A percentile compares a stretch with the other conserved stretches of the same genome.
These are phyloP conservation scores for Dimargaris verticillata DNA, from an alignment of 192 early-diverging fungal species.

Conservation along the genomic window DNA sequence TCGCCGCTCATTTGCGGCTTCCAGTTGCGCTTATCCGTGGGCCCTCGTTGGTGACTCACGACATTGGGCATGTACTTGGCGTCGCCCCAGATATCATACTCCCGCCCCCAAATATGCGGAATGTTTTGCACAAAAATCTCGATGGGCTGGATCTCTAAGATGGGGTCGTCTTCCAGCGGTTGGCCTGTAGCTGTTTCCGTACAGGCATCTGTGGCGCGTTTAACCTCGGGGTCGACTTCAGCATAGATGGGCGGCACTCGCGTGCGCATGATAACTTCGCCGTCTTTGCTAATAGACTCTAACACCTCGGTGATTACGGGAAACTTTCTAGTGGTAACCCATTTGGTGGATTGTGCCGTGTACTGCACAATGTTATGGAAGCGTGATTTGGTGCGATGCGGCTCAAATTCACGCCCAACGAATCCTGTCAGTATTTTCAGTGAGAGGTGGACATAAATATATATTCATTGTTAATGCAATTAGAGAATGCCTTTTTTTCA, in stretches of 20 bases:
- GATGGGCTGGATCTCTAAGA: conserved; percentile 38
- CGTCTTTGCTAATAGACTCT: conserved; percentile 34
- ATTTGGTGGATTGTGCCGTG: conserved; percentile 38
- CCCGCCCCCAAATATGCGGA: conserved; percentile 50
- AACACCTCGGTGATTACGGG: conserved; percentile 42
- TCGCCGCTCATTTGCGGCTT: conserved; percentile 50
- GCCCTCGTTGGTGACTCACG: conserved; percentile 27
- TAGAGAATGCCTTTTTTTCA: no score
- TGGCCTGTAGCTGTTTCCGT: conserved; percentile 13
- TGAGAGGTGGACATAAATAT: no score
- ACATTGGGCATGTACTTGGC: conserved; percentile 23
- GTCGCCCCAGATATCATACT: conserved; percentile 51
- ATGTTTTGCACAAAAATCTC: conserved; percentile 60
- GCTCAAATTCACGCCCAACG: conserved; percentile 54
- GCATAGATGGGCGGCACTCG: conserved; percentile 16
- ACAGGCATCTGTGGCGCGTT: conserved; percentile 17
- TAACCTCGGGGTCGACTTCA: conserved; percentile 18
- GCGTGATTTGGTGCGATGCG: conserved; percentile 44
- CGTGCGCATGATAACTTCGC: conserved; percentile 27
- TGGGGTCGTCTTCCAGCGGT: conserved; percentile 20
- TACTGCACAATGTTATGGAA: conserved; percentile 48
- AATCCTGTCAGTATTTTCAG: conserved; percentile 12
- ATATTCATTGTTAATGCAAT: no score
- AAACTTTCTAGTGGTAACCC: conserved; percentile 41
- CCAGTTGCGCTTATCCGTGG: conserved; percentile 37